phyloP scores from a whole-genome alignment of 768 basidiomycete genomes.

The Royoungia palumana region DNA sequence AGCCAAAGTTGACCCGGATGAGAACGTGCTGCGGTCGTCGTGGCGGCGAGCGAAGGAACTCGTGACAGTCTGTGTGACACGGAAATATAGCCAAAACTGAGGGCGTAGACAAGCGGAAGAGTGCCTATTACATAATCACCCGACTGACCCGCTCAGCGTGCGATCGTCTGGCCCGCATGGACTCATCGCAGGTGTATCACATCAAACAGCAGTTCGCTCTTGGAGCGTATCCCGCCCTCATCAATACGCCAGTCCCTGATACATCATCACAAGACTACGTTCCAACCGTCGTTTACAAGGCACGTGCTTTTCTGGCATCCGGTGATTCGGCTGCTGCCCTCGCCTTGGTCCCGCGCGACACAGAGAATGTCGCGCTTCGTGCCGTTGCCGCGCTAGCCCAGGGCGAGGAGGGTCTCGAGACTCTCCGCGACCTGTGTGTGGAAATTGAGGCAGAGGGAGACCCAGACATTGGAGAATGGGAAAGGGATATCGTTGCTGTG shows the following conservation, averaged over 20 bases:
- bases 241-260: conserved; percentile 54
- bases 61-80: no score
- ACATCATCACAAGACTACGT: conserved; percentile 60
- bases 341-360: conserved; percentile 50
- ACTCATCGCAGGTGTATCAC: conserved; percentile 62
- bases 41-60: no score
- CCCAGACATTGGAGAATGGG: conserved; percentile 58
- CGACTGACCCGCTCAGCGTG: neutral
- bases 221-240: conserved; percentile 67
- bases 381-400: conserved; percentile 74
- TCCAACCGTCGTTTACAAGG: conserved; percentile 69
- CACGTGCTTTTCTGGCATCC: conserved; percentile 73
- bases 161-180: conserved; percentile 35
- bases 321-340: conserved; percentile 55
- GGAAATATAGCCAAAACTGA: no score
- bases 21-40: no score
- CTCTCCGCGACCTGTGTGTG: conserved; percentile 79
- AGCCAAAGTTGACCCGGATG: no score
- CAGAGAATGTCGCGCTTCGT: conserved; percentile 65
- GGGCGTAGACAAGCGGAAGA: no score
- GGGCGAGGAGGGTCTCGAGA: conserved; percentile 63
- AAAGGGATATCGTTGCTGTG: conserved; percentile 72
- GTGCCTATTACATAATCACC: neutral
- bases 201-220: conserved; percentile 76
- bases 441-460: conserved; percentile 79